Percentiles rank a stretch among this genome's conserved stretches.
Evolutionary conservation across 345 rosid genomes (phyloP).

Genomic region (Fremontodendron californicum): DNA sequence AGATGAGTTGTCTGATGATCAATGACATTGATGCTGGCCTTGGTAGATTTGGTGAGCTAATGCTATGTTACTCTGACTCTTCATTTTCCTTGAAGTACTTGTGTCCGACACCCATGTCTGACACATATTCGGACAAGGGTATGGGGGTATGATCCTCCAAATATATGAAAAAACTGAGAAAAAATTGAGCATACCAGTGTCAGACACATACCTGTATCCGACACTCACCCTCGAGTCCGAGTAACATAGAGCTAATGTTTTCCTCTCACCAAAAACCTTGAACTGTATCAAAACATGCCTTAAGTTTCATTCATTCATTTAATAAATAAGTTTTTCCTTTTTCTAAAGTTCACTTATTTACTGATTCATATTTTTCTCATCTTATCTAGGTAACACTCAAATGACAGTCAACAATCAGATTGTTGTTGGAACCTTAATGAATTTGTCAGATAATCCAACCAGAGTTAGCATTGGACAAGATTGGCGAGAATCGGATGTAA

Average conservation of each 20-base stretch:
- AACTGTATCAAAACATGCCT: not conserved
- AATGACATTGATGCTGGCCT: constrained; percentile 97
- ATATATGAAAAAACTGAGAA: too few relatives aligned
- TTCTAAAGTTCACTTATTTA: not conserved
- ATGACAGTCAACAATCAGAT: constrained; percentile 95
- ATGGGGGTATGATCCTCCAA: too few relatives aligned
- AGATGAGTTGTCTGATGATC: constrained; percentile 94
- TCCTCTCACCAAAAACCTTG: constrained; percentile 7
- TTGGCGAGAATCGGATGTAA: constrained; percentile 77
- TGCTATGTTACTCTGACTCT: too few relatives aligned
- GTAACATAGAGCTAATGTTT: constrained; percentile 30
- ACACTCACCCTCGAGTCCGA: too few relatives aligned
- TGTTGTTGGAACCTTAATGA: constrained; percentile 89
- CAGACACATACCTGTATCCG: too few relatives aligned
- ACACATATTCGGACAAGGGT: too few relatives aligned
- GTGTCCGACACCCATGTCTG: too few relatives aligned
- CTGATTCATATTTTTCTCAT: constrained; percentile 2
- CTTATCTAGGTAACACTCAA: constrained; percentile 70
- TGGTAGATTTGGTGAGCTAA: constrained; percentile 91
- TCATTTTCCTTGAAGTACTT: too few relatives aligned
- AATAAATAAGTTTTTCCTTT: not conserved
- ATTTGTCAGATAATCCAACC: constrained; percentile 86
- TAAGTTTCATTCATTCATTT: not conserved
- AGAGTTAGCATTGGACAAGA: constrained; percentile 96
- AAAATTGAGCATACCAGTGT: too few relatives aligned